Evolutionary conservation across 495 filamentous ascomycete species (phyloP).

Genomic region (Penicillium argentinense): DNA sequence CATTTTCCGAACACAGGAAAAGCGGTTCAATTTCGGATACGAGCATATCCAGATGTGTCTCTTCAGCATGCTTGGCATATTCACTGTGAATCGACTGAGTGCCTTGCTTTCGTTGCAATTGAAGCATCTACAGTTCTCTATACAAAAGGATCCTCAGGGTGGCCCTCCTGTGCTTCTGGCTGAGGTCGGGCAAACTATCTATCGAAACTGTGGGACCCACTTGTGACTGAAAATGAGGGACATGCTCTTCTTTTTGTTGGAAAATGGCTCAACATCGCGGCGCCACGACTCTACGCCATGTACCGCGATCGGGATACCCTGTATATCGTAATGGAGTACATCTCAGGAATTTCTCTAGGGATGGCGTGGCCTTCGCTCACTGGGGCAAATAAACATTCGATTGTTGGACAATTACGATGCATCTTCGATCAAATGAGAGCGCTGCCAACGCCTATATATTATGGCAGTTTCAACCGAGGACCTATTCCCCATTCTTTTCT

Average conservation of each 20-base stretch:
- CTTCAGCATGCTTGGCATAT: too few species aligned
- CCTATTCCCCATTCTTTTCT: slow-evolving; percentile 21
- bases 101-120: too few species aligned
- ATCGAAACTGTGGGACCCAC: too few species aligned
- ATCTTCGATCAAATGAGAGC: slow-evolving; percentile 30
- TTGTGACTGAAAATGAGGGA: slow-evolving; percentile 17
- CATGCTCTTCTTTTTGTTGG: slow-evolving; percentile 17
- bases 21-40: too few species aligned
- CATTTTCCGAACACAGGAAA: too few species aligned
- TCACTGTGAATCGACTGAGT: too few species aligned
- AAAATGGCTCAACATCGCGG: slow-evolving; percentile 15
- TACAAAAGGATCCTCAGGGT: too few species aligned
- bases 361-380: slow-evolving; percentile 20
- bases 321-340: slow-evolving; percentile 23
- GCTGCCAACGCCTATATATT: slow-evolving; percentile 28
- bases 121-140: too few species aligned
- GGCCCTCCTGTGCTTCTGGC: too few species aligned
- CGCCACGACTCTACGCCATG: slow-evolving; percentile 30
- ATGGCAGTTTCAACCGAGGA: slow-evolving; percentile 25
- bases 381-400: slow-evolving; percentile 23
- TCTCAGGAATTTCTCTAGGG: slow-evolving; percentile 14
- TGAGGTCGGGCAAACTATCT: too few species aligned
- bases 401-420: slow-evolving; percentile 20
- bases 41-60: too few species aligned
- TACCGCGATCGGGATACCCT: slow-evolving; percentile 18